Evolutionary conservation across 768 basidiomycete genomes (phyloP).

Genomic region (Erythrobasidium yunnanense): DNA sequence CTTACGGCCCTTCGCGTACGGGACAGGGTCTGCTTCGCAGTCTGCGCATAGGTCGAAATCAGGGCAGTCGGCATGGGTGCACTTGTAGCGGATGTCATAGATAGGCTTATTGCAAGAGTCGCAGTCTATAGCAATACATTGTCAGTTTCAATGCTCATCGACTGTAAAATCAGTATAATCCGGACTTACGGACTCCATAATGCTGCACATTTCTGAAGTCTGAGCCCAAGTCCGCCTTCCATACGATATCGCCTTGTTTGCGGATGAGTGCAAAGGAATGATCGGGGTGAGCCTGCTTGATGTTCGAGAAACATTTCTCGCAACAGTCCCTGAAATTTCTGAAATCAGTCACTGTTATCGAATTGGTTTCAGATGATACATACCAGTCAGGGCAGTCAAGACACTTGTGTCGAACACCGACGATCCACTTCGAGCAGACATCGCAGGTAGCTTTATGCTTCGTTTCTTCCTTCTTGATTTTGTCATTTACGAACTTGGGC

Average conservation of each 20-base stretch:
- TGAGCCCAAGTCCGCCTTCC: no score
- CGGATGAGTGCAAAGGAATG: slow-evolving; percentile 62
- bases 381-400: slow-evolving; percentile 64
- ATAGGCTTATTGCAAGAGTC: slow-evolving; percentile 54
- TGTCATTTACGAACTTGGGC: not conserved
- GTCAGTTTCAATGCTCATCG: no score
- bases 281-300: slow-evolving; percentile 59
- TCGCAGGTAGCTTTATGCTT: slow-evolving; percentile 61
- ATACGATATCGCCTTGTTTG: slow-evolving; percentile 47
- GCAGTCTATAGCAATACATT: no score
- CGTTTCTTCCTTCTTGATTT: not conserved
- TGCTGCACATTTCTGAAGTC: slow-evolving; percentile 32
- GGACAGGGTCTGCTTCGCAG: slow-evolving; percentile 62
- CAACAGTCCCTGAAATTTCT: slow-evolving; percentile 51
- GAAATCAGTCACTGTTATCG: not conserved
- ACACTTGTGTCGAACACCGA: slow-evolving; percentile 63
- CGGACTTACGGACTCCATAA: slow-evolving; percentile 34
- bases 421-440: slow-evolving; percentile 61
- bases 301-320: slow-evolving; percentile 60
- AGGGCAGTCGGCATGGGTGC: slow-evolving; percentile 64
- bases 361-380: not conserved
- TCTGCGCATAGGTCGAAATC: slow-evolving; percentile 70
- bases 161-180: no score
- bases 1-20: not conserved
- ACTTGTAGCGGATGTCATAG: slow-evolving; percentile 65